Evolutionary conservation across 768 basidiomycete genomes (phyloP), one percentile per base, ranked within the genome.

Genomic region (Pleurotus tuoliensis): DNA sequence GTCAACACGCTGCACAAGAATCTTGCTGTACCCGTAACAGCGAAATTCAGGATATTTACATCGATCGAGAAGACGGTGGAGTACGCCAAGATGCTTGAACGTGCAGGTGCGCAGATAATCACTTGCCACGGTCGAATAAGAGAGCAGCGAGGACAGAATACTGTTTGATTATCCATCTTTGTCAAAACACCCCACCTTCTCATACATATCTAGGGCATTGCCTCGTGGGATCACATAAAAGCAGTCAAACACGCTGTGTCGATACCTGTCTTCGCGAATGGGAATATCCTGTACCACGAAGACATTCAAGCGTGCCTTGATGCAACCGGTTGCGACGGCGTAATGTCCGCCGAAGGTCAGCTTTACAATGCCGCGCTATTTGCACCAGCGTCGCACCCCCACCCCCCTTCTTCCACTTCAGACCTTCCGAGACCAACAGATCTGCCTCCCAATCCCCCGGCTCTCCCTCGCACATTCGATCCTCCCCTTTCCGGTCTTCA

Each of bases 231-330:
- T 22, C 88, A 97, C 70, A 98, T 99, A 65, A 82, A 81, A 6
- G 91, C 92, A 0, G 94, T 99, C 63, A 97, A 95, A 69, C 70
- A 89, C 62, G 90, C 92, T 0, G 92, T 98, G 38, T 84, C 83
- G 0, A 82, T 99, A 0, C 96, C 95, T 3, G 94, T 99, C 3
- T 92, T 99, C 67, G 95, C 96, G 0, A 99, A 99, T 69, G 97
- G 97, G 25, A 98, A 98, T 69, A 83, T 98, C 58, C 84, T 98
- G 11, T 92, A 87, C 68, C 81, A 88, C 44, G 79, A 83, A n/a
- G 95, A 98, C 69, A 82, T 98, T 47, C 77, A 80, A 50, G 73
- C 76, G 9, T 98, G 94, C 69, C 73, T 99, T 30, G 79, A 81
- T 20, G 82, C 82, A 48, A 99, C 97, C 0, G 92, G 94, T 12